A percentile compares a stretch with the other conserved stretches of the same genome.
These are phyloP conservation scores for Penicillium maclennaniae DNA, from an alignment of 495 filamentous ascomycete species.

Conservation along the genomic window DNA sequence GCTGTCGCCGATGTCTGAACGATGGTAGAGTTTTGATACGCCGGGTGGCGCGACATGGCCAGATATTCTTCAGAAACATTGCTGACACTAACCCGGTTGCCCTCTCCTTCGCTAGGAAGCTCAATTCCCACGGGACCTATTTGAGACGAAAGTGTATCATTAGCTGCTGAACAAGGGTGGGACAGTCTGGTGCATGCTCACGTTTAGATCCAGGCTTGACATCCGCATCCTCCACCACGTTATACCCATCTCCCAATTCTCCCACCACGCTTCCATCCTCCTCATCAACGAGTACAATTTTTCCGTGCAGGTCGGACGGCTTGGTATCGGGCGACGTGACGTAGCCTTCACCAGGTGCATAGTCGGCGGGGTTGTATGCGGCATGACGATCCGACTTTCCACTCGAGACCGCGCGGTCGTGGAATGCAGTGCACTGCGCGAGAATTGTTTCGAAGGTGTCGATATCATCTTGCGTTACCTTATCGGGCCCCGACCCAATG, in stretches of 20 bases:
- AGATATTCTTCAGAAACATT: constrained; percentile 79
- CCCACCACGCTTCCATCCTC: constrained; percentile 94
- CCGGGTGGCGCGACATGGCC: constrained; percentile 76
- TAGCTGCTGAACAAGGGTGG: constrained; percentile 4
- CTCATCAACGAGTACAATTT: constrained; percentile 93
- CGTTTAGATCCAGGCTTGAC: constrained; percentile 84
- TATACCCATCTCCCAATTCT: constrained; percentile 77
- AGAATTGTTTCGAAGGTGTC: constrained; percentile 97
- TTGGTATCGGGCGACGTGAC: constrained; percentile 31
- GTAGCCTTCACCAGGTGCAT: constrained; percentile 75
- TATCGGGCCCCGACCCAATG: constrained; percentile 57
- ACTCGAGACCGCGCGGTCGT: constrained; percentile 63
- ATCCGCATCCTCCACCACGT: constrained; percentile 68
- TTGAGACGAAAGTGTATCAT: constrained; percentile 6
- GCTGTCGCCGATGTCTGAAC: constrained; percentile 88
- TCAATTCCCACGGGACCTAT: constrained; percentile 88
- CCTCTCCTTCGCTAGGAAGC: constrained; percentile 68
- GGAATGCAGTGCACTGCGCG: constrained; percentile 90
- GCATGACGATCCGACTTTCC: constrained; percentile 41
- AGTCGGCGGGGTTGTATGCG: constrained; percentile 76
- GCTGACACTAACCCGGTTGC: constrained; percentile 64
- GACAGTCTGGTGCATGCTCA: constrained; percentile 34
- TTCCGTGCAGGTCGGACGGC: constrained; percentile 50
- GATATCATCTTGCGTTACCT: constrained; percentile 81
- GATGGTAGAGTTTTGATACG: constrained; percentile 79